A percentile compares a stretch with the other conserved stretches of the same genome.
These are phyloP conservation scores for Lichtheimia corymbifera DNA, from an alignment of 371 early-diverging fungal genomes.

Conservation along the genomic window DNA sequence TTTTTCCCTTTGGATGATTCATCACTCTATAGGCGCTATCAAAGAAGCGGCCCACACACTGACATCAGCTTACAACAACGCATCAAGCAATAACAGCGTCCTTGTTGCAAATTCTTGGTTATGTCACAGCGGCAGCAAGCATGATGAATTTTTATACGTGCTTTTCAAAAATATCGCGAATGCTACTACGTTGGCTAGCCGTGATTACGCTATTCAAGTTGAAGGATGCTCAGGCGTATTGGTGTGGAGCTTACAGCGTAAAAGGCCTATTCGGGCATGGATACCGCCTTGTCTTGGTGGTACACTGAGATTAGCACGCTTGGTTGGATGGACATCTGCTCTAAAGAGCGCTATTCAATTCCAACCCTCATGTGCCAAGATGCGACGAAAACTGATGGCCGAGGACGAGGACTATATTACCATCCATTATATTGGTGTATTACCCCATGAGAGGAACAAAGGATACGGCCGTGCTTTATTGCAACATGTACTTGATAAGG, in stretches of 20 bases:
- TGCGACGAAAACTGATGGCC: constrained; percentile 27
- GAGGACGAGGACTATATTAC: constrained; percentile 13
- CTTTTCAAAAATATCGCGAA: constrained; percentile 36
- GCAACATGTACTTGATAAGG: constrained; percentile 35
- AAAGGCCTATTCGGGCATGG: constrained; percentile 11
- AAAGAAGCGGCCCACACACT: constrained; percentile 43
- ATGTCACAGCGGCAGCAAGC: constrained; percentile 15
- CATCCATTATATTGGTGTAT: constrained; percentile 39
- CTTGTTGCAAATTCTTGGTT: constrained; percentile 20
- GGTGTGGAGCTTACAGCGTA: constrained; percentile 22
- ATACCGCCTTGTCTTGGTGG: constrained; percentile 21
- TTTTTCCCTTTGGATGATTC: not conserved
- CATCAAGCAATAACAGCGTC: constrained; percentile 13
- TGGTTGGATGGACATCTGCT: constrained; percentile 33
- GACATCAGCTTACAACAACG: constrained; percentile 27
- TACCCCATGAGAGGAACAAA: constrained; percentile 39
- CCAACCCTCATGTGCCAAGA: constrained; percentile 35
- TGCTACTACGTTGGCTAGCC: constrained; percentile 30
- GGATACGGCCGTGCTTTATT: constrained; percentile 35
- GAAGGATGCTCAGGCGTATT: constrained; percentile 45
- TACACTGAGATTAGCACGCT: constrained; percentile 25
- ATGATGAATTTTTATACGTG: constrained; percentile 22
- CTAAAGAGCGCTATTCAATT: constrained; percentile 31
- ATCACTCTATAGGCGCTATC: constrained; percentile 28
- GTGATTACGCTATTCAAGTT: constrained; percentile 41